A percentile compares a stretch with the other conserved stretches of the same genome.
These are phyloP conservation scores for Seminavis robusta DNA, from an alignment of 108 stramenopile genomes.

Conservation along the genomic window DNA sequence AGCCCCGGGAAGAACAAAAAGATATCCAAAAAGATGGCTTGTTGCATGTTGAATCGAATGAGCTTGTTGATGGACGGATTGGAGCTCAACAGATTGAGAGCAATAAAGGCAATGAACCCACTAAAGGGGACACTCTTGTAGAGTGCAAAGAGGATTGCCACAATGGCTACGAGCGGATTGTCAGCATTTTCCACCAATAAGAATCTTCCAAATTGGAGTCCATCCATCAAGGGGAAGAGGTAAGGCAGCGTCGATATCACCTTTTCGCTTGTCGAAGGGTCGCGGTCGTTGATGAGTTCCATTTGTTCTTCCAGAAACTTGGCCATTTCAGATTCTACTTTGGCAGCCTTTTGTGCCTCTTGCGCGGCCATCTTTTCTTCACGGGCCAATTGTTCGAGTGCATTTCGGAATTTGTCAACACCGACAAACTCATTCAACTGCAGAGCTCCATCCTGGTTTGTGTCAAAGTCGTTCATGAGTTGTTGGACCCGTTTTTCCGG, in stretches of 20 bases:
- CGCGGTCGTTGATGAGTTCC: slow-evolving; percentile 71
- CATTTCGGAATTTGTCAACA: slow-evolving; percentile 70
- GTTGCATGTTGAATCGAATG: slow-evolving; percentile 85
- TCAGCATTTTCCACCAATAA: slow-evolving; percentile 64
- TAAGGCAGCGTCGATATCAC: slow-evolving; percentile 73
- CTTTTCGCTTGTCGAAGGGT: slow-evolving; percentile 60
- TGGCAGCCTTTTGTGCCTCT: slow-evolving; percentile 51
- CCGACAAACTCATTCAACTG: slow-evolving; percentile 75
- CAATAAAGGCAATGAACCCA: slow-evolving; percentile 81
- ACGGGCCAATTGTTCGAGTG: slow-evolving; percentile 58
- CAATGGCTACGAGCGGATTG: slow-evolving; percentile 53
- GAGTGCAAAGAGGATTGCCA: slow-evolving; percentile 61
- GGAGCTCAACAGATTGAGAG: slow-evolving; percentile 56
- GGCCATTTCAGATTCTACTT: slow-evolving; percentile 49
- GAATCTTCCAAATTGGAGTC: slow-evolving; percentile 78
- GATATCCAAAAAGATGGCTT: slow-evolving; percentile 90
- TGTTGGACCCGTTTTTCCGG: slow-evolving; percentile 59
- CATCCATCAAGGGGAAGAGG: slow-evolving; percentile 82
- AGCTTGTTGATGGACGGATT: slow-evolving; percentile 78
- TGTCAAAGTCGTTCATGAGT: slow-evolving; percentile 77
- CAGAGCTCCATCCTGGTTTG: slow-evolving; percentile 67
- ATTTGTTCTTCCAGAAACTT: slow-evolving; percentile 45
- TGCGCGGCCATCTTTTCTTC: slow-evolving; percentile 70
- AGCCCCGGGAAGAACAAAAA: slow-evolving; percentile 85
- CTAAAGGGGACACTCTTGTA: slow-evolving; percentile 73